Evolutionary conservation across 768 basidiomycete genomes (phyloP).

Genomic region (Lentinula guzmanii): DNA sequence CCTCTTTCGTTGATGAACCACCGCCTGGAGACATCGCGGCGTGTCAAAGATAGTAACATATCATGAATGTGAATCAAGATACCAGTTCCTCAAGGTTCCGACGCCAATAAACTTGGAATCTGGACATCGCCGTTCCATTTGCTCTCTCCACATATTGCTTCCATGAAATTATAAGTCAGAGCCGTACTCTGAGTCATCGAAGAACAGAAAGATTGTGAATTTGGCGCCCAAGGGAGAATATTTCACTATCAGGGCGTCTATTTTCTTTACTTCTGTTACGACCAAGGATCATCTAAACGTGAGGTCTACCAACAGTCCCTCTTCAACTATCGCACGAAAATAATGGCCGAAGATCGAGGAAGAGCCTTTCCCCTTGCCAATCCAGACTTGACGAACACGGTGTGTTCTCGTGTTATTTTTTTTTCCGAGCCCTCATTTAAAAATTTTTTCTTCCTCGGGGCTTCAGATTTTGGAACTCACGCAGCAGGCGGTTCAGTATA

Average conservation of each 20-base stretch:
- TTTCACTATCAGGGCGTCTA: not conserved
- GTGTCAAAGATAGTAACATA: not conserved
- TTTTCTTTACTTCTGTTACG: conserved; percentile 21
- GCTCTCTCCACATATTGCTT: conserved; percentile 43
- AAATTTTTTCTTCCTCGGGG: not conserved
- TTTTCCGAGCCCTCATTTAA: not conserved
- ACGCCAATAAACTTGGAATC: conserved; percentile 33
- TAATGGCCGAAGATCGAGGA: conserved; percentile 62
- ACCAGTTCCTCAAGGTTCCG: conserved; percentile 34
- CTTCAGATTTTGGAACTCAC: conserved; percentile 89
- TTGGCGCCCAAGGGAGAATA: not conserved
- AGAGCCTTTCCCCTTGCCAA: conserved; percentile 91
- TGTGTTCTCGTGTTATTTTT: conserved; percentile 26
- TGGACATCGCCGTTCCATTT: conserved; percentile 45
- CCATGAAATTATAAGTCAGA: conserved; percentile 36
- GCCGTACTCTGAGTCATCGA: not conserved
- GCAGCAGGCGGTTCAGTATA: conserved; percentile 94
- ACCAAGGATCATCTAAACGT: conserved; percentile 85
- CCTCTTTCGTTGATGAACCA: conserved; percentile 41
- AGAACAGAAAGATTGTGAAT: not conserved
- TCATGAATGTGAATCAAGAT: not conserved
- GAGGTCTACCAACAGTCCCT: conserved; percentile 51
- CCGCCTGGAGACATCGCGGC: conserved; percentile 26
- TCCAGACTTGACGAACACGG: conserved; percentile 85
- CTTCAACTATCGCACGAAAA: conserved; percentile 12